These are phyloP conservation scores for Rhodomyrtus psidioides DNA, from an alignment of 441 rosid genomes.

Conservation along the genomic window DNA sequence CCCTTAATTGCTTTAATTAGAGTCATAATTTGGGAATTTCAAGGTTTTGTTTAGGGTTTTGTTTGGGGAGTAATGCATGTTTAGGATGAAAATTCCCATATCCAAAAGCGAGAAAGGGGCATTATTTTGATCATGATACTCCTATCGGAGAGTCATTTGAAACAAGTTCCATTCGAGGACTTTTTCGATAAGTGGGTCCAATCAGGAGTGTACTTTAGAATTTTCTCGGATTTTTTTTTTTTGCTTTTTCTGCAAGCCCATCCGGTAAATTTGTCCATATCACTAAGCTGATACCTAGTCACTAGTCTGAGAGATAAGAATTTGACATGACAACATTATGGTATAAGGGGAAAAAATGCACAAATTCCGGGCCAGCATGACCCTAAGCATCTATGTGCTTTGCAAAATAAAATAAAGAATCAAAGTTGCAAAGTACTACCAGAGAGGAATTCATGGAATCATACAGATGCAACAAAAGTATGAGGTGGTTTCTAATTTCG, in stretches of 20 bases:
- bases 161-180: background rate
- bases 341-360: background rate
- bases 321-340: background rate
- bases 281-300: background rate
- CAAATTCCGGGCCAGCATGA: background rate
- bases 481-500: background rate
- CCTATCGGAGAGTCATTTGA: background rate
- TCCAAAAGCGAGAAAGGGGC: background rate
- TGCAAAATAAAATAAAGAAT: background rate
- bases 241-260: fast-evolving
- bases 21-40: background rate
- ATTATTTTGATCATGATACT: background rate
- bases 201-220: background rate
- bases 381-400: background rate
- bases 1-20: background rate
- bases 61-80: background rate
- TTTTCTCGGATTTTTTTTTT: fast-evolving
- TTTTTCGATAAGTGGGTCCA: background rate
- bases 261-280: background rate
- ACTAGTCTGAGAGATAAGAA: background rate
- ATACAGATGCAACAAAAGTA: background rate
- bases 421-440: background rate
- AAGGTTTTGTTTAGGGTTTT: background rate
- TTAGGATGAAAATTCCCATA: background rate
- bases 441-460: background rate